Evolutionary conservation across 2,329 filamentous ascomycete genomes (phyloP).

Genomic region (Ceratocystis cacaofunesta): DNA sequence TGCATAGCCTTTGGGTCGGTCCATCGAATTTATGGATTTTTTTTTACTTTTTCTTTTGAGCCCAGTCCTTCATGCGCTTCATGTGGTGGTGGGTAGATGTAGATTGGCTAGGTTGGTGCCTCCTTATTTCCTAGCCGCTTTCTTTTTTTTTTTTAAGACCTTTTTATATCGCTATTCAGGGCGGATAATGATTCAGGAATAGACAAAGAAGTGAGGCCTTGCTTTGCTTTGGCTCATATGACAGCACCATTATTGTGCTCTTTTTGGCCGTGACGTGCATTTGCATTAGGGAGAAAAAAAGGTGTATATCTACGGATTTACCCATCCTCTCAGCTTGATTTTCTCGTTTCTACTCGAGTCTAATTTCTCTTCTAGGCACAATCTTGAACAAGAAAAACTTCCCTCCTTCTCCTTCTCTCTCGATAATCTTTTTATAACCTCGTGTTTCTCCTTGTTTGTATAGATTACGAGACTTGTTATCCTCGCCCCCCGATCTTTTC

Average conservation of each 20-base stretch:
- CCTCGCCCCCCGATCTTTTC: neutral
- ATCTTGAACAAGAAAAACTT: neutral
- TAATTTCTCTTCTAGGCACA: neutral
- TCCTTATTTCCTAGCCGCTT: neutral
- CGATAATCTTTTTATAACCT: neutral
- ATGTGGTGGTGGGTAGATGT: neutral
- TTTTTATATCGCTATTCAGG: neutral
- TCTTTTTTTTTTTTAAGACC: neutral
- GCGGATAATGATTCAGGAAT: neutral
- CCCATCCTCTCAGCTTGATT: neutral
- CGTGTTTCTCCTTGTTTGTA: neutral
- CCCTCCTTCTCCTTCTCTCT: neutral
- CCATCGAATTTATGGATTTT: neutral
- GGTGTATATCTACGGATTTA: conserved; percentile 4
- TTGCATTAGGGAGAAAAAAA: neutral
- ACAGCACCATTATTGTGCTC: conserved; percentile 3
- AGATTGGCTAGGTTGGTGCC: neutral
- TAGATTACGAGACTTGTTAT: neutral
- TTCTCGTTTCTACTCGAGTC: neutral
- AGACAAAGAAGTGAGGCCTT: neutral
- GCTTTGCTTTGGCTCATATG: neutral
- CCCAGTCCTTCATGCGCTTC: neutral
- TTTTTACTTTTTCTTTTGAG: neutral
- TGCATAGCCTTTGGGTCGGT: neutral
- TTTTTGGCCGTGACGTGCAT: conserved; percentile 3